These are phyloP conservation scores for Craterostigma plantagineum DNA, from an alignment of 257 asterid genomes.

Conservation along the genomic window DNA sequence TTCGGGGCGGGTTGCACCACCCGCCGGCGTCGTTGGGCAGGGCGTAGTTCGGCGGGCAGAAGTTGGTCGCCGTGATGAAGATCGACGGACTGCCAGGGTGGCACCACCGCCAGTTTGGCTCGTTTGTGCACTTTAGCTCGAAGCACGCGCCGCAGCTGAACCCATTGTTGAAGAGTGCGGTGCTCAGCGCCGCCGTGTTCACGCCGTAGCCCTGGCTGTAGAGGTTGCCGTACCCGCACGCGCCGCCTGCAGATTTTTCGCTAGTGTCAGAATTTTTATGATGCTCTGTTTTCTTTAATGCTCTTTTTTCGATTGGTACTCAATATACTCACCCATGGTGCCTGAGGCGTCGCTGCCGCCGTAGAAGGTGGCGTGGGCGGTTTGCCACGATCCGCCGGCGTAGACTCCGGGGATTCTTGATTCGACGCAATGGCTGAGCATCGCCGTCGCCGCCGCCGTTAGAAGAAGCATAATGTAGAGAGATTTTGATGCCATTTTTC, in stretches of 20 bases:
- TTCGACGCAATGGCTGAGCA: conserved; percentile 7
- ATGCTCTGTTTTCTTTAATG: neutral
- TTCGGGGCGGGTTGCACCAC: conserved; percentile 74
- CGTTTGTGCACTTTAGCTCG: conserved; percentile 44
- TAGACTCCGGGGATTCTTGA: conserved; percentile 50
- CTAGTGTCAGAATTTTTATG: too few species aligned
- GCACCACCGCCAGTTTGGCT: conserved; percentile 28
- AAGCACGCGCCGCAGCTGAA: conserved; percentile 64
- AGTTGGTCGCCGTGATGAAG: conserved; percentile 50
- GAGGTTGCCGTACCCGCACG: conserved; percentile 69
- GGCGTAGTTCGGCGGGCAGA: conserved; percentile 67
- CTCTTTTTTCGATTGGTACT: neutral
- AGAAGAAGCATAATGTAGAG: too few species aligned
- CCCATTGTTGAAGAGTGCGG: conserved; percentile 62
- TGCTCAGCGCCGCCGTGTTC: conserved; percentile 62
- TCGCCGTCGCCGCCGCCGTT: too few species aligned
- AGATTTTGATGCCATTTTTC: too few species aligned
- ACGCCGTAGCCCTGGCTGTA: conserved; percentile 70
- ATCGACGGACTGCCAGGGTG: conserved; percentile 57
- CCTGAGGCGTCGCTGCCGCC: conserved; percentile 91
- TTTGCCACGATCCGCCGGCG: conserved; percentile 48
- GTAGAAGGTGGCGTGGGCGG: conserved; percentile 75
- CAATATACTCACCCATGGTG: conserved; percentile 41
- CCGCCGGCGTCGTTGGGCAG: conserved; percentile 53
- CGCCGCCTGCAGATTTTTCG: conserved; percentile 43